Evolutionary conservation across 2,329 filamentous ascomycete genomes (phyloP).

Genomic region (Cladosporium cucumerinum): DNA sequence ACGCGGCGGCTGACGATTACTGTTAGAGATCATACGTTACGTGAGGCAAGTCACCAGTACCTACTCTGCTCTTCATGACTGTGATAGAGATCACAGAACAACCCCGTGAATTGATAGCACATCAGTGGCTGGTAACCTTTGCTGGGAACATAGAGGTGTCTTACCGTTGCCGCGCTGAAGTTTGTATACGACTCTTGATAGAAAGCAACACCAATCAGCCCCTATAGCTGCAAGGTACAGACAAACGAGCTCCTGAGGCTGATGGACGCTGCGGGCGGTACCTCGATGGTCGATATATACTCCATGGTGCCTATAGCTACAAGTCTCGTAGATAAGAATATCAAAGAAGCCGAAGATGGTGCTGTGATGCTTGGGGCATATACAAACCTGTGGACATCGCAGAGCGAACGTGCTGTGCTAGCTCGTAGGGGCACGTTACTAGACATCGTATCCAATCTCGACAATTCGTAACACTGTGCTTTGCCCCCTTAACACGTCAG

Average conservation of each 20-base stretch:
- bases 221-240: not conserved
- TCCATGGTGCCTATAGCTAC: not conserved
- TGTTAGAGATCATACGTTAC: not conserved
- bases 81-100: not conserved
- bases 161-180: not conserved
- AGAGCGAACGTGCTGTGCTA: not conserved
- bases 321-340: not conserved
- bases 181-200: not conserved
- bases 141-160: not conserved
- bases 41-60: not conserved
- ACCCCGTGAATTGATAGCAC: not conserved
- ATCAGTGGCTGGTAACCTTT: not conserved
- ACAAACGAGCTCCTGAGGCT: not conserved
- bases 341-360: not conserved
- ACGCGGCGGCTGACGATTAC: not conserved
- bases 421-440: not conserved
- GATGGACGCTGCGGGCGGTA: not conserved
- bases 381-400: not conserved
- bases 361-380: not conserved
- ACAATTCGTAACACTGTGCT: not conserved
- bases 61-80: not conserved
- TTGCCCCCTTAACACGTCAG: not conserved
- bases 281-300: not conserved
- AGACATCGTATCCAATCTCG: not conserved
- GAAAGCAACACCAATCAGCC: not conserved